Conservation (phyloP, 257 asterid species). For the Solanum sejunctum region DNA sequence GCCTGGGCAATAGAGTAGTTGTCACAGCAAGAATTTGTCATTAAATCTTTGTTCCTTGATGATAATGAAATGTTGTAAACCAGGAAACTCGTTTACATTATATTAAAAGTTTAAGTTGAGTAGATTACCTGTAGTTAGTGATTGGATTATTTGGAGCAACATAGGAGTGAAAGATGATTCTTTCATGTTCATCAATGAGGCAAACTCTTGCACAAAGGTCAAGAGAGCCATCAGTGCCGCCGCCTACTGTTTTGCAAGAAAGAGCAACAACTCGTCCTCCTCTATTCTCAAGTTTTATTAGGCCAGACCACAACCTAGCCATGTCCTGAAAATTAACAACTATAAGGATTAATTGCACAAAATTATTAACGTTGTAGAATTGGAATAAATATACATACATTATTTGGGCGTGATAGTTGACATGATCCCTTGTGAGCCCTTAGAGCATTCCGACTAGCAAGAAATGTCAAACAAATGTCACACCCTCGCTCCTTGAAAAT, state of each 20-base stretch:
- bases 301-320: slow-evolving; percentile 58
- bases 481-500: slow-evolving; percentile 80
- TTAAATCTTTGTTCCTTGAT: no score
- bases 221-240: slow-evolving; percentile 78
- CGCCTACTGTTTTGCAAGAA: slow-evolving; percentile 89
- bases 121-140: slow-evolving; percentile 59
- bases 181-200: slow-evolving; percentile 61
- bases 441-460: slow-evolving; percentile 37
- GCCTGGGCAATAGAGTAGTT: no score
- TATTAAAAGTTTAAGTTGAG: not conserved
- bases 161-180: slow-evolving; percentile 56
- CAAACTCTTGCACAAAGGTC: slow-evolving; percentile 85
- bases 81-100: not conserved
- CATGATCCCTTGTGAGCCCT: slow-evolving; percentile 52
- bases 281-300: slow-evolving; percentile 47
- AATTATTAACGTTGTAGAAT: not conserved
- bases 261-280: slow-evolving; percentile 61
- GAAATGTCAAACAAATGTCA: slow-evolving; percentile 50
- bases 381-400: not conserved
- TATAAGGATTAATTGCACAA: not conserved
- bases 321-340: slow-evolving; percentile 34
- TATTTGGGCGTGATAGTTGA: slow-evolving; percentile 47
- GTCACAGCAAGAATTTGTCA: no score
- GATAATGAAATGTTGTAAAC: no score
- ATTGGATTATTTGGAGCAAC: slow-evolving; percentile 64